Base-by-base conservation (phyloP, 345 rosid genomes). In the Ceriops zippeliana region DNA sequence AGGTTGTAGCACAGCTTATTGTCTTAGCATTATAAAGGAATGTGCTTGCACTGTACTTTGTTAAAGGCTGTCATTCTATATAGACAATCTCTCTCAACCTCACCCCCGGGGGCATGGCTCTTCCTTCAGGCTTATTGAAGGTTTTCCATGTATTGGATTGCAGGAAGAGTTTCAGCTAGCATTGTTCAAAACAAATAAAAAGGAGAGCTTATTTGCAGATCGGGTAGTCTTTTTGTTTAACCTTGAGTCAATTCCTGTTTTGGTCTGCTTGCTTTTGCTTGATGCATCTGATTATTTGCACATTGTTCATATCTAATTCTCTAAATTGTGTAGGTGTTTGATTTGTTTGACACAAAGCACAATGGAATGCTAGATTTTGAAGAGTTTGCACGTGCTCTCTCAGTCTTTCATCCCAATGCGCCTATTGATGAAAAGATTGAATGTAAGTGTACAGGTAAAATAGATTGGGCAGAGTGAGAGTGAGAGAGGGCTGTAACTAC, bases 141-240 rank as follows among this genome's bases (percentile, higher is more conserved):
- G 7, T 13, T 47, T 54, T 35, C n/a, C 30, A 4, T 28, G 16
- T 54, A 32, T n/a, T 52, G 22, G 20, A 27, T 37, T 57, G 58
- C 74, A 75, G 74, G 78, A 75, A 38, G 78, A 75, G 58, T 75
- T 75, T 75, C 74, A 75, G 52, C 24, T 69, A 21, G 74, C 78
- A 49, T 65, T 75, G 31, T 75, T 75, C 27, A 75, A 75, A 65
- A 75, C 78, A 16, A 75, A 64, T 51, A 69, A 65, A 60, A 75
- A 75, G 38, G 78, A 75, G 62, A 75, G 74, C 42, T 59, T 69
- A 59, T 75, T 75, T 42, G 78, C 78, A 17, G 78, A 75, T 52
- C 61, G 70, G 78, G 78, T 75, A 75, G 35, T 51, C 17, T 63
- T 32, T 32, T 15, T 52, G 21, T 56, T 17, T 21, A 22, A 53